These are phyloP conservation scores for Sporisorium exsertum DNA, from an alignment of 1,284 basidiomycete genomes.

Conservation along the genomic window DNA sequence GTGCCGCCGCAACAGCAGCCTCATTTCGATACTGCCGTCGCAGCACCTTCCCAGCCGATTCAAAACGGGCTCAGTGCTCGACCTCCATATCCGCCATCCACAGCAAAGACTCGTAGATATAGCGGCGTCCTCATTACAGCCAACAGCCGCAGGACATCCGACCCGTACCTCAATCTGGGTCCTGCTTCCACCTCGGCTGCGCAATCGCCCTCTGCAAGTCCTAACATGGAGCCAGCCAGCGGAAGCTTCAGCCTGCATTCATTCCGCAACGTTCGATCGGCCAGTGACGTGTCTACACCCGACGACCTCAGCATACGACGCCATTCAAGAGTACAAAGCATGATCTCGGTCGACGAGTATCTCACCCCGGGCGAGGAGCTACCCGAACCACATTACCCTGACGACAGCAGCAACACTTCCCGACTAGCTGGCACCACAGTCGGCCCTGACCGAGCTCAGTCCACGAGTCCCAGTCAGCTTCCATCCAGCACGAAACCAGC, in stretches of 20 bases:
- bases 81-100: constrained; percentile 24
- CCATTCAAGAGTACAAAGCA: constrained; percentile 42
- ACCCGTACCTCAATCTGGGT: constrained; percentile 14
- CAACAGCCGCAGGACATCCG: constrained; percentile 20
- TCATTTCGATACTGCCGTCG: not conserved
- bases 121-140: constrained; percentile 4
- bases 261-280: constrained; percentile 48
- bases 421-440: constrained; percentile 6
- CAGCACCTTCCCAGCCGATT: not conserved
- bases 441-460: constrained; percentile 13
- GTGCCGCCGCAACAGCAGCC: not conserved
- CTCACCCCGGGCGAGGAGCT: constrained; percentile 48
- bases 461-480: constrained; percentile 23
- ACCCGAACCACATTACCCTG: constrained; percentile 25
- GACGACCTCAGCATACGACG: constrained; percentile 17
- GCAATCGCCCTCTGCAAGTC: constrained; percentile 28
- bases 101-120: constrained; percentile 21
- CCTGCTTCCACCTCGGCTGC: constrained; percentile 30
- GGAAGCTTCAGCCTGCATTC: constrained; percentile 50
- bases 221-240: constrained; percentile 12
- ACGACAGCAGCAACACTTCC: constrained; percentile 4
- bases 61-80: constrained; percentile 14
- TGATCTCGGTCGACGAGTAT: constrained; percentile 49
- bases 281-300: constrained; percentile 34
- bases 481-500: constrained; percentile 21